These are phyloP conservation scores for Cercis canadensis DNA, from an alignment of 306 rosid genomes.

Conservation along the genomic window DNA sequence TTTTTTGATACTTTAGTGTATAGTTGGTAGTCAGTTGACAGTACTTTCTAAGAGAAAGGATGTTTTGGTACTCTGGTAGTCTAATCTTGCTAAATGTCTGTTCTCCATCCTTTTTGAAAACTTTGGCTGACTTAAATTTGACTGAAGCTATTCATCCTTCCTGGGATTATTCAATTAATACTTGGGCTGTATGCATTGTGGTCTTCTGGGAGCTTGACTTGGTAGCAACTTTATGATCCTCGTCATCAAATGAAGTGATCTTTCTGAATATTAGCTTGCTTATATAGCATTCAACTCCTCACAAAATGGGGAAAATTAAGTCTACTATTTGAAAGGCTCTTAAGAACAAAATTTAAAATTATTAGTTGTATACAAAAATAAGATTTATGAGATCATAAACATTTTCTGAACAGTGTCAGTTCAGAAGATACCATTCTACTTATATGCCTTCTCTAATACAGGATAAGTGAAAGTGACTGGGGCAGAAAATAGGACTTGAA, in stretches of 20 bases:
- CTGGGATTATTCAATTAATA: background rate
- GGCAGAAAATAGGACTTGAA: background rate
- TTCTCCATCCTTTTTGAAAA: no score
- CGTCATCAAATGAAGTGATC: slow-evolving; percentile 7
- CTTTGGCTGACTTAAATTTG: background rate
- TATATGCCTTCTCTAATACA: background rate
- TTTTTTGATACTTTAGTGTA: no score
- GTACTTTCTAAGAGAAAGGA: background rate
- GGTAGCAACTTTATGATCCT: background rate
- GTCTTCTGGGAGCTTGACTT: background rate
- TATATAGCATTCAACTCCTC: background rate
- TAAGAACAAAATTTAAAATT: background rate
- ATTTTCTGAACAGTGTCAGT: background rate
- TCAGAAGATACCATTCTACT: background rate
- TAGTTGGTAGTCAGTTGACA: no score
- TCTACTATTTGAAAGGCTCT: background rate
- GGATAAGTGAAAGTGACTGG: background rate
- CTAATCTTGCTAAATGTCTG: background rate
- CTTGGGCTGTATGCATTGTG: background rate
- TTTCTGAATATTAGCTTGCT: slow-evolving; percentile 15
- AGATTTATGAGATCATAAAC: no score
- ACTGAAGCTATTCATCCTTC: background rate
- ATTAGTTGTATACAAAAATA: background rate
- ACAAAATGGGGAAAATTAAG: slow-evolving; percentile 16
- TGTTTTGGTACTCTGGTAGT: background rate